Conservation (phyloP, 2,329 filamentous ascomycete genomes). For the Sporothrix mexicana region DNA sequence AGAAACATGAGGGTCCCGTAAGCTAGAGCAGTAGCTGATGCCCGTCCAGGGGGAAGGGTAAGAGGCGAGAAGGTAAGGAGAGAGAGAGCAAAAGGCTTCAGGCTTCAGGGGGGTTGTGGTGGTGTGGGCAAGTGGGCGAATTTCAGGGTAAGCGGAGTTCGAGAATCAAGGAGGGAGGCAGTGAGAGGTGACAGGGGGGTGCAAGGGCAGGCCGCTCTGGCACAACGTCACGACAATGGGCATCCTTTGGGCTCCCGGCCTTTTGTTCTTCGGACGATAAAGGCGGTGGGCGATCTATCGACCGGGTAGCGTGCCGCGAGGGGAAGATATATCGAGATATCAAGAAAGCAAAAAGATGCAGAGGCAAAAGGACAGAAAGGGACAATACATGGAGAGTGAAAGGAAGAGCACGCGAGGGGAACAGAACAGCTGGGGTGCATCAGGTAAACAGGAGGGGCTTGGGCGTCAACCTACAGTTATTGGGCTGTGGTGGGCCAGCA, state of each 20-base stretch:
- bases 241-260: not conserved
- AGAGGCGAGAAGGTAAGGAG: not conserved
- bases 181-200: slow-evolving; percentile 24
- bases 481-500: slow-evolving; percentile 30
- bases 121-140: slow-evolving; percentile 20
- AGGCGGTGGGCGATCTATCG: slow-evolving; percentile 18
- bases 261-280: slow-evolving; percentile 22
- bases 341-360: not conserved
- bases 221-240: slow-evolving; percentile 14
- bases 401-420: not conserved
- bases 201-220: slow-evolving; percentile 3
- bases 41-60: slow-evolving; percentile 5
- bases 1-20: slow-evolving; percentile 28
- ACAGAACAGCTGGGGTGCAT: not conserved
- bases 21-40: slow-evolving; percentile 30
- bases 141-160: slow-evolving; percentile 19
- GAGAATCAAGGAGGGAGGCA: slow-evolving; percentile 12
- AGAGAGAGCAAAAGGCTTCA: slow-evolving; percentile 9
- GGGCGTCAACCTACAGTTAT: slow-evolving; percentile 24
- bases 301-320: slow-evolving; percentile 4
- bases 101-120: not conserved
- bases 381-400: not conserved
- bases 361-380: too few species aligned
- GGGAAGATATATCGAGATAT: not conserved
- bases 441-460: slow-evolving; percentile 20